Percentiles rank a stretch among this genome's conserved stretches.
These are phyloP conservation scores for Hirschfeldia incana DNA, from an alignment of 345 rosid species.

Conservation along the genomic window DNA sequence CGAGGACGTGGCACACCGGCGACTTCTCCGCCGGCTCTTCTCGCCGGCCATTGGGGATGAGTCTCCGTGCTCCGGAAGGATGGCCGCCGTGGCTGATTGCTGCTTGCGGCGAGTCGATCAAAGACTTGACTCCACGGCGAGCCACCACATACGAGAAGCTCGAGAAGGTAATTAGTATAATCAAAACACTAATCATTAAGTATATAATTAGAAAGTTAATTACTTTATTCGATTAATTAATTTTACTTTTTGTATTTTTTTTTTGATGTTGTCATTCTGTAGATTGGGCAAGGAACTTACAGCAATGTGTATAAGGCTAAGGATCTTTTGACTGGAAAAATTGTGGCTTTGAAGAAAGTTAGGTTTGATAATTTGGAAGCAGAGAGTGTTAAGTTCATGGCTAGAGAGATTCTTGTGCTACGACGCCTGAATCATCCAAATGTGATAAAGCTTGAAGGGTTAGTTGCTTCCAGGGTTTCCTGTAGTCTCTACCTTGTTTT, in stretches of 20 bases:
- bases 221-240: background rate
- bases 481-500: constrained; percentile 85
- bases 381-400: constrained; percentile 95
- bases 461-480: constrained; percentile 88
- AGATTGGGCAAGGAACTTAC: constrained; percentile 97
- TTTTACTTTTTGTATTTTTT: background rate
- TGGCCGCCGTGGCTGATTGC: constrained; percentile 90
- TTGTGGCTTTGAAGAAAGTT: constrained; percentile 92
- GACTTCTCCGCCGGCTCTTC: constrained; percentile 45
- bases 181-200: constrained; percentile 14
- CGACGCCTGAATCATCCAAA: constrained; percentile 77
- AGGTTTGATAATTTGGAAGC: constrained; percentile 89
- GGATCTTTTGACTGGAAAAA: constrained; percentile 77
- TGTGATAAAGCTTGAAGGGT: constrained; percentile 84
- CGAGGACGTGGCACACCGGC: constrained; percentile 41
- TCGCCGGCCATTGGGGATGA: constrained; percentile 39
- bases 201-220: constrained; percentile 9
- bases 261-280: background rate
- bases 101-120: constrained; percentile 73
- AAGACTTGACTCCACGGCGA: constrained; percentile 76
- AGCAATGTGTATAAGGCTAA: constrained; percentile 94
- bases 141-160: constrained; percentile 82
- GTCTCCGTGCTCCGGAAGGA: constrained; percentile 45
- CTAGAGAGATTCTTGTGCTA: constrained; percentile 86
- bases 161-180: constrained; percentile 60